Percentiles rank a stretch among this genome's conserved stretches.
Evolutionary conservation across 352 stramenopile species (phyloP).

Genomic region (Pythium phragmitis): DNA sequence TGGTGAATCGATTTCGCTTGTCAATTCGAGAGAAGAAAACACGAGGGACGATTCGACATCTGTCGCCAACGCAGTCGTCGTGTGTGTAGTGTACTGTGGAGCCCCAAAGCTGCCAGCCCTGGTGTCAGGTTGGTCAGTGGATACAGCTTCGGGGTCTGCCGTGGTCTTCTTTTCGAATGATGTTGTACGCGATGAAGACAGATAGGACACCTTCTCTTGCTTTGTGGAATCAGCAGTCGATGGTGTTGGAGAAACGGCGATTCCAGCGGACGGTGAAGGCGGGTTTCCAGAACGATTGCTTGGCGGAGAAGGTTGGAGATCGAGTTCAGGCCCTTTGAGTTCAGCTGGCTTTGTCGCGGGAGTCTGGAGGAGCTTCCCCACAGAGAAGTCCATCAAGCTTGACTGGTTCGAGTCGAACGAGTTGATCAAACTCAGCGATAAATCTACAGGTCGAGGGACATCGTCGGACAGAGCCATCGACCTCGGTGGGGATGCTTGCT

Average conservation of each 20-base stretch:
- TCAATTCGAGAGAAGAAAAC: conserved; percentile 26
- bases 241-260: too few species aligned
- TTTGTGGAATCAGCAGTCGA: background rate
- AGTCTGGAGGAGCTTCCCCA: conserved; percentile 24
- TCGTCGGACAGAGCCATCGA: background rate
- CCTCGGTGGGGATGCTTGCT: background rate
- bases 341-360: background rate
- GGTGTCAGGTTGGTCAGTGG: background rate
- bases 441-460: conserved; percentile 2
- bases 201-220: background rate
- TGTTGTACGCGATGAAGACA: conserved; percentile 1
- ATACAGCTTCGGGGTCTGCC: background rate
- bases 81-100: background rate
- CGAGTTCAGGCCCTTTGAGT: background rate
- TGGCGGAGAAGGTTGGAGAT: background rate
- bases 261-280: too few species aligned
- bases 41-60: conserved; percentile 9
- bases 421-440: conserved; percentile 29
- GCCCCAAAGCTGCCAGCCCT: background rate
- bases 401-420: conserved; percentile 35
- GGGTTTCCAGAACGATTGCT: background rate
- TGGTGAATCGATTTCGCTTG: conserved; percentile 19
- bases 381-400: conserved; percentile 19
- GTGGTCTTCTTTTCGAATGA: conserved; percentile 8
- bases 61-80: background rate